These are phyloP conservation scores for Sarocladiaceae sp. DNA, from an alignment of 2,329 filamentous ascomycete species.

Conservation along the genomic window DNA sequence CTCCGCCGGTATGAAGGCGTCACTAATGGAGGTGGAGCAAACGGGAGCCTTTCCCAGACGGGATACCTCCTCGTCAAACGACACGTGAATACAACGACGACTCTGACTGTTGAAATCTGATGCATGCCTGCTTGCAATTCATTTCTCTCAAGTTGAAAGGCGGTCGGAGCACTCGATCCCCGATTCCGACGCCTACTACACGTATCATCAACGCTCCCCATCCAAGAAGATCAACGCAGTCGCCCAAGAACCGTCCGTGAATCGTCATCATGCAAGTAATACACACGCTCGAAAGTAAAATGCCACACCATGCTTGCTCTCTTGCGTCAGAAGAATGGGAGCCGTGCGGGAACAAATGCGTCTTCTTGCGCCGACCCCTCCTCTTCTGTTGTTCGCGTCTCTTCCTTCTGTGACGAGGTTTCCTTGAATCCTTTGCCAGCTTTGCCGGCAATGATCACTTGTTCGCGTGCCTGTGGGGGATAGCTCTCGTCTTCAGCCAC, in stretches of 20 bases:
- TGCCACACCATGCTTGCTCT: too few relatives aligned
- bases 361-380: constrained; percentile 14
- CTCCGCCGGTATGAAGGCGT: too few relatives aligned
- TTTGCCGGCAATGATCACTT: neutral
- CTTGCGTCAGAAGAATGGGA: constrained; percentile 42
- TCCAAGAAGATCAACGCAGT: neutral
- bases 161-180: neutral
- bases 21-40: constrained; percentile 1
- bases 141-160: too few relatives aligned
- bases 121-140: too few relatives aligned
- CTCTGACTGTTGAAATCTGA: too few relatives aligned
- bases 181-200: neutral
- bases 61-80: constrained; percentile 7
- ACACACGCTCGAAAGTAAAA: neutral
- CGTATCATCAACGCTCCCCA: neutral
- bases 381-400: neutral
- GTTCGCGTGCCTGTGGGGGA: neutral
- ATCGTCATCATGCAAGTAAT: constrained; percentile 4
- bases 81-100: too few relatives aligned
- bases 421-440: neutral
- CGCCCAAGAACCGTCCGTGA: neutral
- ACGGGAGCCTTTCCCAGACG: constrained; percentile 4
- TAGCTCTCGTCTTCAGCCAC: constrained; percentile 27
- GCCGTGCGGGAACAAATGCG: constrained; percentile 49
- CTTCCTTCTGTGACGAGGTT: neutral